A percentile compares a stretch with the other conserved stretches of the same genome.
These are phyloP conservation scores for Nymphaea colorata DNA, from an alignment of 164 flowering plant genomes.

Conservation along the genomic window DNA sequence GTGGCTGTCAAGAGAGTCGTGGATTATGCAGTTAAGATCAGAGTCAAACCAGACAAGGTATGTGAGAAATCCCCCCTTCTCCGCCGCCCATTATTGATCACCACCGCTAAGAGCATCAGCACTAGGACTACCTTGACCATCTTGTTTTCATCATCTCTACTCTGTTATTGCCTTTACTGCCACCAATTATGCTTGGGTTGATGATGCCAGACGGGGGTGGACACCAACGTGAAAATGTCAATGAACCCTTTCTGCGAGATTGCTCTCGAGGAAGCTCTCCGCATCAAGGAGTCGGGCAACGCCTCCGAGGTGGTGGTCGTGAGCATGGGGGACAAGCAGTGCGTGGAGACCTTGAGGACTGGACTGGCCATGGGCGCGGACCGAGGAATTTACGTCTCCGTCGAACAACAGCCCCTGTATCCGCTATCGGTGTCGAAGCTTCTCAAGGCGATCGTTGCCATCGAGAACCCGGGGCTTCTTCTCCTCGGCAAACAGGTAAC, in stretches of 20 bases:
- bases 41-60: conserved; percentile 95
- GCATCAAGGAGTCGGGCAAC: conserved; percentile 65
- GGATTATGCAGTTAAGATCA: conserved; percentile 90
- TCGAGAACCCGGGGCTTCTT: conserved; percentile 70
- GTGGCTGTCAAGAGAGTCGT: conserved; percentile 86
- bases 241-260: conserved; percentile 99
- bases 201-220: conserved; percentile 56
- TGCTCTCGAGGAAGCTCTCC: conserved; percentile 83
- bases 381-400: conserved; percentile 80
- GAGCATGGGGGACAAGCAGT: conserved; percentile 72
- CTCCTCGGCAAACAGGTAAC: conserved; percentile 90
- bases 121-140: background rate
- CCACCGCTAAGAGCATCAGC: background rate
- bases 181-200: background rate
- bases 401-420: conserved; percentile 18
- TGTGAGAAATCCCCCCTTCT: background rate
- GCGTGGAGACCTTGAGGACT: conserved; percentile 80
- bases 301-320: conserved; percentile 92
- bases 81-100: background rate
- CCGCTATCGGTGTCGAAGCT: conserved; percentile 85
- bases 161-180: background rate
- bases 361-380: conserved; percentile 98
- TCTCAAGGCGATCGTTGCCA: conserved; percentile 55
- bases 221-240: conserved; percentile 87
- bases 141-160: background rate